Evolutionary conservation across 1,139 yeast genomes (phyloP).

Genomic region (Nadsonia commutata): DNA sequence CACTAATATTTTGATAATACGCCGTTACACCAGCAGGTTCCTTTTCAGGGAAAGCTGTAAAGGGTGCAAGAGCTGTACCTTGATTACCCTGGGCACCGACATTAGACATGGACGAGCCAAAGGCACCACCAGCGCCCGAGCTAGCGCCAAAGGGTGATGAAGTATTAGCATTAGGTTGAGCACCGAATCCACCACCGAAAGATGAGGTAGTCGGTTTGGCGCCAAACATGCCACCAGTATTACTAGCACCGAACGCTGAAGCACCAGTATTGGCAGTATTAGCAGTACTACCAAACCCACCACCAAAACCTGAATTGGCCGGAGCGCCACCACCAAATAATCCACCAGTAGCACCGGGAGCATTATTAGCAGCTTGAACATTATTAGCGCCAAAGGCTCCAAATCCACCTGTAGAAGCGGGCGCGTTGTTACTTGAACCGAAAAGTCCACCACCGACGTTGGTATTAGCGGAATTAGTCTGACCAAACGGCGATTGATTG

Average conservation of each 20-base stretch:
- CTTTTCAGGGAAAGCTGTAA: constrained; percentile 63
- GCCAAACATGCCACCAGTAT: constrained; percentile 14
- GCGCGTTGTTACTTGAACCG: constrained; percentile 6
- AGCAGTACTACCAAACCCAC: constrained; percentile 11
- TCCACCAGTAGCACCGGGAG: constrained; percentile 9
- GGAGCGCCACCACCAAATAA: constrained; percentile 12
- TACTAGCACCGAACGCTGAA: constrained; percentile 15
- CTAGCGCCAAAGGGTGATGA: constrained; percentile 7
- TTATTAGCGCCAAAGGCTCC: constrained; percentile 11
- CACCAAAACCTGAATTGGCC: constrained; percentile 7
- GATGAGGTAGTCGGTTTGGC: constrained; percentile 10
- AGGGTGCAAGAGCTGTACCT: constrained; percentile 46
- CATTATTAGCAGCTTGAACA: neutral
- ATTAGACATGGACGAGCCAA: constrained; percentile 13
- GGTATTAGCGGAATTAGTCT: neutral
- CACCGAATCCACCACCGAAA: constrained; percentile 9
- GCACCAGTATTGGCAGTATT: constrained; percentile 5
- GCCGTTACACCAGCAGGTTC: constrained; percentile 42
- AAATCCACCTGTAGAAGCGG: constrained; percentile 6
- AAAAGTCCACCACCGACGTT: constrained; percentile 9
- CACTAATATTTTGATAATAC: constrained; percentile 43
- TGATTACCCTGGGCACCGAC: constrained; percentile 17
- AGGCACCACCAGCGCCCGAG: constrained; percentile 14
- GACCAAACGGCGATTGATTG: constrained; percentile 21
- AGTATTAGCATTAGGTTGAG: constrained; percentile 9